Evolutionary conservation across 768 basidiomycete genomes (phyloP).

Genomic region (Naganishia randhawae): DNA sequence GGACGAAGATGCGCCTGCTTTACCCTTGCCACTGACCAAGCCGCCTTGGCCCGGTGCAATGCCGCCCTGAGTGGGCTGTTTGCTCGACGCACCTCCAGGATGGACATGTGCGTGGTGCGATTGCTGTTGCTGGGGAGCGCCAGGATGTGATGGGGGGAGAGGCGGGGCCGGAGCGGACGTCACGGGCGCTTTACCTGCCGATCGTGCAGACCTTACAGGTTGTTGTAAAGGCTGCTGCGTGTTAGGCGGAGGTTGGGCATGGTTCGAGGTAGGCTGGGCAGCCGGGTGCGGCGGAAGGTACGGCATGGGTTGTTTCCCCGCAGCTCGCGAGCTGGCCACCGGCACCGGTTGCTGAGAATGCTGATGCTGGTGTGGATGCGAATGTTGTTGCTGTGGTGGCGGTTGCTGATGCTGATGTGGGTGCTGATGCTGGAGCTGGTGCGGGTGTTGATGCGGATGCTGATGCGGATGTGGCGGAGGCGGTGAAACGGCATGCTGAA

Average conservation of each 20-base stretch:
- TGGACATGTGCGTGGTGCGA: constrained; percentile 49
- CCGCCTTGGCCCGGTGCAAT: background rate
- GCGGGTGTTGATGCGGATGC: constrained; percentile 20
- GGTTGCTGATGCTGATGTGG: constrained; percentile 39
- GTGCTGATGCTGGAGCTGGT: constrained; percentile 11
- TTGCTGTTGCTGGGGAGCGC: constrained; percentile 35
- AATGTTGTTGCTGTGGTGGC: constrained; percentile 34
- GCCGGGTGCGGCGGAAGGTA: constrained; percentile 53
- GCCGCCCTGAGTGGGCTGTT: constrained; percentile 14
- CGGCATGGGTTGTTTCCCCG: constrained; percentile 89
- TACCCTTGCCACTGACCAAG: constrained; percentile 55
- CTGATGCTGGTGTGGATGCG: constrained; percentile 54
- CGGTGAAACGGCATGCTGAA: background rate
- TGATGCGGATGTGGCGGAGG: constrained; percentile 34
- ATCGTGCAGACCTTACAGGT: constrained; percentile 48
- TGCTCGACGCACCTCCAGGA: constrained; percentile 30
- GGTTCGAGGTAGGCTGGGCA: constrained; percentile 28
- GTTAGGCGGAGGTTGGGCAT: constrained; percentile 21
- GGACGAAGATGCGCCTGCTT: constrained; percentile 22
- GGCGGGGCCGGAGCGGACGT: constrained; percentile 34
- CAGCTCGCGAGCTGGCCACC: constrained; percentile 65
- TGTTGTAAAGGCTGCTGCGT: constrained; percentile 27
- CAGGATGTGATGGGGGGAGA: background rate
- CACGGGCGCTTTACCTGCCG: constrained; percentile 51
- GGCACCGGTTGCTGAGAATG: constrained; percentile 55